Evolutionary conservation across 2,329 filamentous ascomycete species (phyloP).

Genomic region (Colletotrichum sp.): DNA sequence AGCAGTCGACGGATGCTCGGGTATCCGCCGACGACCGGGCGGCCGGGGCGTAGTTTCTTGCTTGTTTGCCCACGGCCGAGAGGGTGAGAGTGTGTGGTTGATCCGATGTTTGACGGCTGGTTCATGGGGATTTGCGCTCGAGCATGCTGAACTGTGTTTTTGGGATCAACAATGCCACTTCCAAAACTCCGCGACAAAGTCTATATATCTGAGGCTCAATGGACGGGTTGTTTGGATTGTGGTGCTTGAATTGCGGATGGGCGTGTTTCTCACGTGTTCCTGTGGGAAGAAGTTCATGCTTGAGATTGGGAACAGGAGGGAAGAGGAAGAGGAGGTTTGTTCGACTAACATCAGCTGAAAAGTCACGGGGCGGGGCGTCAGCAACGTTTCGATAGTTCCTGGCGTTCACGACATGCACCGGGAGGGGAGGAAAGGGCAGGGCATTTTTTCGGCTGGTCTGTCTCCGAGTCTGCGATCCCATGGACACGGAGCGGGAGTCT

Average conservation of each 20-base stretch:
- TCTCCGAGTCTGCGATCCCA: not conserved
- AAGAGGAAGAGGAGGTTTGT: not conserved
- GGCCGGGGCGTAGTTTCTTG: not conserved
- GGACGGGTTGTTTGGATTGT: not conserved
- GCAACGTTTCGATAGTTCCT: not conserved
- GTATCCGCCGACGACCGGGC: not conserved
- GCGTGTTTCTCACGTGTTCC: not conserved
- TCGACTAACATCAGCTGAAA: not conserved
- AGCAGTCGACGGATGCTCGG: not conserved
- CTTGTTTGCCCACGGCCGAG: not conserved
- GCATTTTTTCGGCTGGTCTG: not conserved
- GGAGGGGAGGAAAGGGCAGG: not conserved
- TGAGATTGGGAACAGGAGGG: not conserved
- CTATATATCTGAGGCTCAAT: not conserved
- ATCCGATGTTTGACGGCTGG: not conserved
- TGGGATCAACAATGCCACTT: not conserved
- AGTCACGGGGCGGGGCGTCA: not conserved
- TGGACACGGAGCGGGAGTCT: not conserved
- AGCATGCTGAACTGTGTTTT: not conserved
- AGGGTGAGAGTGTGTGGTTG: not conserved
- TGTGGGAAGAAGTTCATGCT: not conserved
- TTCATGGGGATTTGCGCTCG: not conserved
- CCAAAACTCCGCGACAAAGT: not conserved
- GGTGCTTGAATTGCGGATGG: not conserved
- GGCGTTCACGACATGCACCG: not conserved